Conservation (phyloP, 164 flowering plant genomes). For the Nymphaea thermarum region DNA sequence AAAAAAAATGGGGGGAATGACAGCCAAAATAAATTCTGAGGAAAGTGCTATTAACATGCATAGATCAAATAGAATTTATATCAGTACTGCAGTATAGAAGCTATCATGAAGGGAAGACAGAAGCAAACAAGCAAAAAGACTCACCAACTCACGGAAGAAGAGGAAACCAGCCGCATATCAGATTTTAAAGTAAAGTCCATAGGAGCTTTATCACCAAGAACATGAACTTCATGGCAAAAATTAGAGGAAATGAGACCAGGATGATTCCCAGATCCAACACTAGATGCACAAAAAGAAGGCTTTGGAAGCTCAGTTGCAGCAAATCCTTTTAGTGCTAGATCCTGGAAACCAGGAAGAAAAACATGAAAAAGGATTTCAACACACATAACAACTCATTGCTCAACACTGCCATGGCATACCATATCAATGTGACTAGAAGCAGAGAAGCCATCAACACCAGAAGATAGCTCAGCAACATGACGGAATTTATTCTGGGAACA, state of each 20-base stretch:
- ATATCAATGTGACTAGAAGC: slow-evolving; percentile 36
- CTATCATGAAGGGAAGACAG: no score
- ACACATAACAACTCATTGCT: not conserved
- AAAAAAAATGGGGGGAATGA: no score
- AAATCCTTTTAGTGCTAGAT: slow-evolving; percentile 62
- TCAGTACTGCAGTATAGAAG: no score
- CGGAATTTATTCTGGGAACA: slow-evolving; percentile 44
- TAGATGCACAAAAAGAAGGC: slow-evolving; percentile 14
- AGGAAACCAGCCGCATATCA: slow-evolving; percentile 46
- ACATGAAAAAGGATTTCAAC: not conserved
- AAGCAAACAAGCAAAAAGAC: slow-evolving; percentile 8
- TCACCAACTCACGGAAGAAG: slow-evolving; percentile 73
- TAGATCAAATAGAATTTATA: no score
- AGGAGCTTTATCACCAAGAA: slow-evolving; percentile 52
- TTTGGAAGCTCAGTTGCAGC: slow-evolving; percentile 30
- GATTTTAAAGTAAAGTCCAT: slow-evolving; percentile 83
- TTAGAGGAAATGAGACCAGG: slow-evolving; percentile 8
- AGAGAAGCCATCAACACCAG: slow-evolving; percentile 27
- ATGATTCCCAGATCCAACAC: slow-evolving; percentile 19
- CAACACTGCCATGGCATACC: slow-evolving; percentile 28
- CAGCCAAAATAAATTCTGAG: no score
- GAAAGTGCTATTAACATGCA: no score
- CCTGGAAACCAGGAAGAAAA: slow-evolving; percentile 21
- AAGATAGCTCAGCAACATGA: slow-evolving; percentile 60
- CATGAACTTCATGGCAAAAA: slow-evolving; percentile 30